These are phyloP conservation scores for Austropuccinia psidii DNA, from an alignment of 1,284 basidiomycete species.

Conservation along the genomic window DNA sequence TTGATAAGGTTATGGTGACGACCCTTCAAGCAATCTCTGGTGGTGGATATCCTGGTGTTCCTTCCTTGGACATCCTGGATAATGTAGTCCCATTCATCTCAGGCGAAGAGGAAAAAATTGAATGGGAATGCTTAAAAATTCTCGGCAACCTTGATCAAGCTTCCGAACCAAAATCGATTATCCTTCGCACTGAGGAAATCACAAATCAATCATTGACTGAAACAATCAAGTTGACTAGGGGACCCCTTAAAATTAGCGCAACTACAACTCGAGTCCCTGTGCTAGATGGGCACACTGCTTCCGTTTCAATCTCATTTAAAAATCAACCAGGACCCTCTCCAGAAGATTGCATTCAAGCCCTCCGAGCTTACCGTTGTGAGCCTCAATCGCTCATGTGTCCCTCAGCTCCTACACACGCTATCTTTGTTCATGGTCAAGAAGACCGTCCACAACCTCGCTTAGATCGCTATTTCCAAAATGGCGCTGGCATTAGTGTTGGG, in stretches of 20 bases:
- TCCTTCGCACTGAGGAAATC: neutral
- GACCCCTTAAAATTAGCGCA: conserved; percentile 78
- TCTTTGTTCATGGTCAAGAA: conserved; percentile 81
- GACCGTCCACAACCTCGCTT: conserved; percentile 92
- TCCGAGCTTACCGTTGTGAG: conserved; percentile 66
- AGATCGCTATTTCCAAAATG: conserved; percentile 82
- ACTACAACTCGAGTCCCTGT: conserved; percentile 88
- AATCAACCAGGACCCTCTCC: conserved; percentile 71
- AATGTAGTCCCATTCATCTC: conserved; percentile 92
- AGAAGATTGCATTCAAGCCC: conserved; percentile 76
- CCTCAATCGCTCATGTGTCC: conserved; percentile 74
- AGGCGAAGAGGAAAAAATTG: conserved; percentile 84
- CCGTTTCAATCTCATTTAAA: conserved; percentile 77
- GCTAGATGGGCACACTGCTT: conserved; percentile 81
- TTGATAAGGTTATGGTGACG: conserved; percentile 81
- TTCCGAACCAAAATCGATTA: conserved; percentile 49
- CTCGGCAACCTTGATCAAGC: conserved; percentile 62
- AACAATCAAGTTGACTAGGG: conserved; percentile 75
- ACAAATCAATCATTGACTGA: conserved; percentile 41
- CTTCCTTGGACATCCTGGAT: conserved; percentile 85
- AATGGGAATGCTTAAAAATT: conserved; percentile 97
- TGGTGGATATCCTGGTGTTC: conserved; percentile 89
- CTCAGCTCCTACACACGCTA: conserved; percentile 75
- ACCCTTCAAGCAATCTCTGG: conserved; percentile 98
- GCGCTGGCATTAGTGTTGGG: conserved; percentile 86